phyloP scores from a whole-genome alignment of 495 filamentous ascomycete genomes.

The Xylaria flabelliformis region DNA sequence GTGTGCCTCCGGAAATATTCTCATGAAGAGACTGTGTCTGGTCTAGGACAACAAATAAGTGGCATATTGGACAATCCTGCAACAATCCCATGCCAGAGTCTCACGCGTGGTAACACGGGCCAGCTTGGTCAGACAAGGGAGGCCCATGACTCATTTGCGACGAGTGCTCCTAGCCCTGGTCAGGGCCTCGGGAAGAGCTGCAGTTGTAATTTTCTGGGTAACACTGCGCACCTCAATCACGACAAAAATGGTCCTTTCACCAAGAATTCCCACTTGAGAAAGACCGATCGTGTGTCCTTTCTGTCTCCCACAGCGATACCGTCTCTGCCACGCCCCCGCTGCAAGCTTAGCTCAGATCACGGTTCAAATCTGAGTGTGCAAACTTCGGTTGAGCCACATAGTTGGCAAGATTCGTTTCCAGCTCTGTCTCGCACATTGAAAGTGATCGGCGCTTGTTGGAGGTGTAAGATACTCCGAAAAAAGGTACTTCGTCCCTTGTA shows the following conservation, averaged over 20 bases:
- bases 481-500: conserved; percentile 29
- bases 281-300: neutral
- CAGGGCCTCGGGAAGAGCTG: neutral
- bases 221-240: neutral
- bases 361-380: neutral
- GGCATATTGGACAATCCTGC: neutral
- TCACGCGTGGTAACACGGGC: neutral
- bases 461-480: conserved; percentile 39
- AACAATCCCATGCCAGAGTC: neutral
- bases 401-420: conserved; percentile 19
- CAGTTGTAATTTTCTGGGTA: neutral
- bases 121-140: neutral
- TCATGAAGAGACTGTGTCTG: neutral
- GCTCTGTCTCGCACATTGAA: conserved; percentile 34
- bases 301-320: neutral
- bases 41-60: neutral
- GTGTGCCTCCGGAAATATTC: neutral
- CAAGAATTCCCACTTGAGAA: neutral
- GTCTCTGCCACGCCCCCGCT: neutral
- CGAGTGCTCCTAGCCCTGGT: neutral
- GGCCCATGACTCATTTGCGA: neutral
- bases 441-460: conserved; percentile 38
- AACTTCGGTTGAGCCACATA: neutral
- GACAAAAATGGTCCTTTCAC: neutral
- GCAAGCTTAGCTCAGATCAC: neutral